Evolutionary conservation across 768 basidiomycete genomes (phyloP), one percentile per base, ranked within the genome.

Genomic region (Rhodotorula diobovata): DNA sequence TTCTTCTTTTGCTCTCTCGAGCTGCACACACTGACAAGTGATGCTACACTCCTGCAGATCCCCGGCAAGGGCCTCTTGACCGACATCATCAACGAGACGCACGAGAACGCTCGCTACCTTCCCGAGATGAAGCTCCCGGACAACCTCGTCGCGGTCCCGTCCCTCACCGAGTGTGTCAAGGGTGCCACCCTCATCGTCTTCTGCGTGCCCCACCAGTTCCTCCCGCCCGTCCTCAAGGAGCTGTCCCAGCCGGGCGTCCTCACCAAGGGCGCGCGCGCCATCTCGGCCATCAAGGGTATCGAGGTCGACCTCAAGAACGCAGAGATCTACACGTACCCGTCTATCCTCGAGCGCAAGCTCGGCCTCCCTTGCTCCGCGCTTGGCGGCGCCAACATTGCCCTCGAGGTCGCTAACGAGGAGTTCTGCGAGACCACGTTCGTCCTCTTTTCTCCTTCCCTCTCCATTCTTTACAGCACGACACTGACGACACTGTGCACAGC

Each of bases 331-430:
- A 81, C 82, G 71, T 83, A 81, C 74, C 81, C 83, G 15, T 81
- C 81, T 55, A 77, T 82, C 53, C 80, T 83, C 69, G 77, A 80
- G 65, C 70, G 78, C 39, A 76, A 78, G 58, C 78, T 83, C 54
- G 80, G 79, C 25, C 78, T 82, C 37, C 79, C 80, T 1, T 81
- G 80, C 73, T 81, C 81, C 1, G 80, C 81, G 7, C 76, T 83
- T 34, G 80, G 80, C 50, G 83, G 83, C 10, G 83, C 83, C 53
- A 83, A 83, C 75, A 83, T 83, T 67, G 83, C 83, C 35, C 73
- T 74, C 56, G 60, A 73, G 78, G 82, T 83, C 58, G 82, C 82
- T 5, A 78, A 69, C 50, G 81, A 81, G 62, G 73, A 78, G 50
- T 82, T 81, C 78, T 81, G 81, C 34, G 83, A 83, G 77, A 83